Conservation (phyloP, 306 rosid genomes). For the Lathyrus sativus region DNA sequence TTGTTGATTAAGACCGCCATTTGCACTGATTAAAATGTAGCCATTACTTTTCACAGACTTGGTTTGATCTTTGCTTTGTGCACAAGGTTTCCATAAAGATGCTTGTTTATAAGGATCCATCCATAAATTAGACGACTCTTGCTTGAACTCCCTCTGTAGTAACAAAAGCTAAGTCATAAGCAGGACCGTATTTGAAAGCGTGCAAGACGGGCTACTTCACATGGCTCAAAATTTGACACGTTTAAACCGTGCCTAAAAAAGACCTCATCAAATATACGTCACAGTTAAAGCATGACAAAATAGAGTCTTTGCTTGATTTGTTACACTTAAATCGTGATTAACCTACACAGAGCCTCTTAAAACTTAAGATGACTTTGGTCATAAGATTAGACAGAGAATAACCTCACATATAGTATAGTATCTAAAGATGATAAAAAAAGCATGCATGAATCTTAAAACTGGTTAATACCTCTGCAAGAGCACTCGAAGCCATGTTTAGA, state of each 20-base stretch:
- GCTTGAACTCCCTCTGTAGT: constrained; percentile 66
- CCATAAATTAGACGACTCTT: constrained; percentile 68
- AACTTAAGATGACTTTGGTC: not conserved
- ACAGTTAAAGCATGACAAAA: too few relatives aligned
- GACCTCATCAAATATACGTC: too few relatives aligned
- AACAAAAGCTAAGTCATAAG: constrained; percentile 33
- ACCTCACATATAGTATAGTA: not conserved
- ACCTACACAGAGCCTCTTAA: too few relatives aligned
- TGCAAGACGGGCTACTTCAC: too few relatives aligned
- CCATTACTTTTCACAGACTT: constrained; percentile 57
- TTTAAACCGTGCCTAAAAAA: too few relatives aligned
- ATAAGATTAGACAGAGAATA: constrained; percentile 16
- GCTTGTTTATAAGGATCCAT: constrained; percentile 59
- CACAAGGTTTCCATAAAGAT: constrained; percentile 82
- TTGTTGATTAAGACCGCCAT: constrained; percentile 98
- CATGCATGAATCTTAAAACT: constrained; percentile 19
- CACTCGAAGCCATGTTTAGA: constrained; percentile 68
- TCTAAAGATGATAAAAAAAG: constrained; percentile 23
- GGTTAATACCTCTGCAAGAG: constrained; percentile 70
- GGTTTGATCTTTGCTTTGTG: constrained; percentile 52
- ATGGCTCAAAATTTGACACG: too few relatives aligned
- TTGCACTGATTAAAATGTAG: constrained; percentile 85
- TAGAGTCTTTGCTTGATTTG: too few relatives aligned
- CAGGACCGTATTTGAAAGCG: too few relatives aligned
- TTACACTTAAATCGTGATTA: too few relatives aligned